These are phyloP conservation scores for Marasmius sp. DNA, from an alignment of 1,284 basidiomycete genomes.

Conservation along the genomic window DNA sequence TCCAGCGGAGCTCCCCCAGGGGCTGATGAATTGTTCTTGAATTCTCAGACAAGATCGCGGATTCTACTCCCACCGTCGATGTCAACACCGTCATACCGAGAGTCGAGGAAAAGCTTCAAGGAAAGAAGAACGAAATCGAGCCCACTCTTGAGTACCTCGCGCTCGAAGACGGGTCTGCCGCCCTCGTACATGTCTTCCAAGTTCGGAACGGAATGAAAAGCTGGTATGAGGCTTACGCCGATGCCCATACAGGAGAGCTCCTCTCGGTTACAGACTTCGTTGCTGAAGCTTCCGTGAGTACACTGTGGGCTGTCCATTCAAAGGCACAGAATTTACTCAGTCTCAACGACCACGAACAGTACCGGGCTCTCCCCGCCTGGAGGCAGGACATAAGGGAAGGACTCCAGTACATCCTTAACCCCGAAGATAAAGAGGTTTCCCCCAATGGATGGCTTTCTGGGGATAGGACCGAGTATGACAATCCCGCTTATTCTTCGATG, in stretches of 20 bases:
- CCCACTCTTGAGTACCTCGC: conserved; percentile 38
- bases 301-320: neutral
- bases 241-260: conserved; percentile 53
- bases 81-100: conserved; percentile 26
- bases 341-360: conserved; percentile 18
- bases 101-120: conserved; percentile 29
- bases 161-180: conserved; percentile 43
- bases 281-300: neutral
- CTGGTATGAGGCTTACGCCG: conserved; percentile 65
- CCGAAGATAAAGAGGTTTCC: conserved; percentile 27
- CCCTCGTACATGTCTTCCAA: conserved; percentile 50
- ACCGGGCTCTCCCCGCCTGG: conserved; percentile 35
- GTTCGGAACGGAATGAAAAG: conserved; percentile 50
- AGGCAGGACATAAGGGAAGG: conserved; percentile 31
- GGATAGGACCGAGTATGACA: conserved; percentile 17
- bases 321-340: neutral
- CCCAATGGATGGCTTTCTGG: conserved; percentile 16
- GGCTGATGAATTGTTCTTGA: neutral
- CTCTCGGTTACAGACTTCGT: conserved; percentile 38
- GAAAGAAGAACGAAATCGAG: conserved; percentile 31
- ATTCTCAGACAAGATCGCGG: conserved; percentile 23
- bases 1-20: too few species aligned
- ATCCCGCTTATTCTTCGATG: conserved; percentile 6
- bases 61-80: conserved; percentile 29
- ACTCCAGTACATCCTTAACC: conserved; percentile 32